Base-by-base conservation (phyloP, 139 green algal species). In the Coelastrella sp. region DNA sequence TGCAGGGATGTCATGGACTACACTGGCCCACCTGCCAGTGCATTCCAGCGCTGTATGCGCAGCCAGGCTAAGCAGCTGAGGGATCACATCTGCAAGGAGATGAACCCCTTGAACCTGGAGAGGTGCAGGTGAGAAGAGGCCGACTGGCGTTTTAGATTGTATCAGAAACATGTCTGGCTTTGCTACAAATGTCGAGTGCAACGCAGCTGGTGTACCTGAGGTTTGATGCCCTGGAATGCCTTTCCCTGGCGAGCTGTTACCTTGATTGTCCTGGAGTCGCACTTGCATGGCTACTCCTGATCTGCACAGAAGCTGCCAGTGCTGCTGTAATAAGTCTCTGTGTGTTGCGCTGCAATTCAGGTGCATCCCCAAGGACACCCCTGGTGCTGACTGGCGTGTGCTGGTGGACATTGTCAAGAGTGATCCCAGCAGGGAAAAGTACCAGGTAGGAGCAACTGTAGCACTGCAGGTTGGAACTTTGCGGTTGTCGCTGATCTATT, bases 51-150 rank as follows among this genome's bases (percentile, higher is more conserved):
- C 59, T 37, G 74, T 40, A 96, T 99, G 62, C 89, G 97, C 43
- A 89, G 88, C 45, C 57, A 68, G 21, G 48, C 73, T 73, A 79
- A 69, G 5, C 66, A 45, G 80, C 80, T 90, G 45, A 62, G 73
- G n/a, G 94, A 99, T 87, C 96, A 99, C 92, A 94, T 98, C 79
- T 95, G 89, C 92, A 99, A 99, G 93, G 86, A 87, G 43, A 98
- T 99, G 96, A 99, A 99, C 89, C 91, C 96, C 37, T 92, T 99
- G 37, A 99, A 99, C 91, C 83, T 98, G 88, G 92, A 97, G 90
- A 88, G 96, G 43, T 99, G 96, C 94, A 85, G 93, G 50, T 97
- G 93, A 27, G 41, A 45, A 57, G n/a, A n/a, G n/a, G n/a, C n/a
- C n/a, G n/a, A n/a, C n/a, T n/a, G n/a, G n/a, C n/a, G n/a, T n/a